Conservation (phyloP, 176 grass and related monocot species). For the Avena eriantha region DNA sequence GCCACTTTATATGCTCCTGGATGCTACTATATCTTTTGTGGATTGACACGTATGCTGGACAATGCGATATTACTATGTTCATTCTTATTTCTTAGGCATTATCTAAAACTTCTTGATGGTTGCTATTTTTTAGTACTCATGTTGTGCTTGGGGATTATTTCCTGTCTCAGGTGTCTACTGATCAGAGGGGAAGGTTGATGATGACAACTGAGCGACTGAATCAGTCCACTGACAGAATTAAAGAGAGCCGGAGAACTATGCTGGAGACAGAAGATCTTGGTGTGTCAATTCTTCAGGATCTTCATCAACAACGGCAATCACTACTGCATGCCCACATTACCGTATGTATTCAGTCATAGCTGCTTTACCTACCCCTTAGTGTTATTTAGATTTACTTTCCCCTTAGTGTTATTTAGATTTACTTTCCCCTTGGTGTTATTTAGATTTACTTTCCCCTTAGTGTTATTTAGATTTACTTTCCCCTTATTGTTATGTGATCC, state of each 20-base stretch:
- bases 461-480: background rate
- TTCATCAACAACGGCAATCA: constrained; percentile 88
- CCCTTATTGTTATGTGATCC: background rate
- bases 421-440: background rate
- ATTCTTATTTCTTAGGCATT: constrained; percentile 18
- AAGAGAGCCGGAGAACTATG: constrained; percentile 77
- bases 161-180: constrained; percentile 67
- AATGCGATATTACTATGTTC: background rate
- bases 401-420: constrained; percentile 6
- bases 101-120: constrained; percentile 16
- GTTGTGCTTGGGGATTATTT: constrained; percentile 27
- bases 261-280: constrained; percentile 89
- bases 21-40: background rate
- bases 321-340: constrained; percentile 87
- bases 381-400: constrained; percentile 16
- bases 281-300: constrained; percentile 89
- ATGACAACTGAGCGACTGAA: constrained; percentile 88
- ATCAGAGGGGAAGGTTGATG: constrained; percentile 88
- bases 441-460: too few relatives aligned
- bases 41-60: background rate
- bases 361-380: background rate
- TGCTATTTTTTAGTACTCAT: constrained; percentile 33
- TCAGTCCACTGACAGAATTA: constrained; percentile 82
- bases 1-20: background rate
- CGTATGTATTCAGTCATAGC: constrained; percentile 57